Evolutionary conservation across 2,329 filamentous ascomycete genomes (phyloP).

Genomic region (Amphichorda felina): DNA sequence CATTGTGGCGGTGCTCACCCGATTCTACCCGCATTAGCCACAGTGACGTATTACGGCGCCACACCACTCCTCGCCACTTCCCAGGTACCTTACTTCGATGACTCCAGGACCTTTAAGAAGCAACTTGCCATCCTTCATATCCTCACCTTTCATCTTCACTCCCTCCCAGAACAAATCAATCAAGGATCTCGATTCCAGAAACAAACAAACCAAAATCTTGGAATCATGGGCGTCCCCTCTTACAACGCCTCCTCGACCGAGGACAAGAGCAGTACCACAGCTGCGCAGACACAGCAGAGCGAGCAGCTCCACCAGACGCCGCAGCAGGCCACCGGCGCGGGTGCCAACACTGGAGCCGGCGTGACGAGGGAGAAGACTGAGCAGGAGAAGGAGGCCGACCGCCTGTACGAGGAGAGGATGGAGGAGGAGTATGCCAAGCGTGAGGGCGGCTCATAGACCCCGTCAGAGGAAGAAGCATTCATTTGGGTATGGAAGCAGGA

Average conservation of each 20-base stretch:
- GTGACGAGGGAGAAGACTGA: conserved; percentile 34
- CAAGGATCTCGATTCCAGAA: not conserved
- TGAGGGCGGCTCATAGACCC: conserved; percentile 26
- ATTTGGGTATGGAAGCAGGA: too few species aligned
- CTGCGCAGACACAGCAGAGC: conserved; percentile 7
- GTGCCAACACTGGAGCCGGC: conserved; percentile 36
- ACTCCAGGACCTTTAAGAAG: too few species aligned
- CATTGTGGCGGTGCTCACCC: conserved; percentile 3
- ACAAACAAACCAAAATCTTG: not conserved
- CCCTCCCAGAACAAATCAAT: too few species aligned
- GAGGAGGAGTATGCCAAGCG: conserved; percentile 45
- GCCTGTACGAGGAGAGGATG: conserved; percentile 37
- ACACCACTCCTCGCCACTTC: conserved; percentile 9
- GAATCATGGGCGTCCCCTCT: conserved; percentile 15
- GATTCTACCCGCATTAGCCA: conserved; percentile 1
- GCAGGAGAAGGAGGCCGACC: conserved; percentile 35
- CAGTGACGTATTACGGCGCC: conserved; percentile 14
- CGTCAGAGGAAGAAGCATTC: too few species aligned
- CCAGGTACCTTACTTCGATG: too few species aligned
- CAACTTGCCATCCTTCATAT: too few species aligned
- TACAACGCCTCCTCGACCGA: conserved; percentile 4
- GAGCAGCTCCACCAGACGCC: too few species aligned
- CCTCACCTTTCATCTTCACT: too few species aligned
- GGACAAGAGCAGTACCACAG: conserved; percentile 5
- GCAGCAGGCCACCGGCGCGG: conserved; percentile 24